A percentile compares a stretch with the other conserved stretches of the same genome.
phyloP scores from a whole-genome alignment of 345 rosid genomes.

The Erysimum cheiranthoides region DNA sequence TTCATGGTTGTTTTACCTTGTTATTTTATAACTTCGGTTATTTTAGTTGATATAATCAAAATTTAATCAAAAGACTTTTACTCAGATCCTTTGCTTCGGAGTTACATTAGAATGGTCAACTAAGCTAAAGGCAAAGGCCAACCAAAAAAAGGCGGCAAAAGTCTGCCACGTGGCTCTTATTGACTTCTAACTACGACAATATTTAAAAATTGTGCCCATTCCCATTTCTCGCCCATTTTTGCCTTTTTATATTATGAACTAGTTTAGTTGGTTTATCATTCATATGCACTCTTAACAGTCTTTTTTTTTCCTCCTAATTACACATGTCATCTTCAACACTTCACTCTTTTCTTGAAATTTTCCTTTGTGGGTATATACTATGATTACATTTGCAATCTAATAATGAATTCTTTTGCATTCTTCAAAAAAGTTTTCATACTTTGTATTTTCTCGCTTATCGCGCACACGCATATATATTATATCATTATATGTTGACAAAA shows the following conservation, averaged over 20 bases:
- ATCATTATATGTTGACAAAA: slow-evolving; percentile 29
- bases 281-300: slow-evolving; percentile 4
- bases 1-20: slow-evolving; percentile 9
- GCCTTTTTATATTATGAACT: slow-evolving; percentile 18
- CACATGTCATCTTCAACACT: slow-evolving; percentile 35
- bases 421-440: neutral
- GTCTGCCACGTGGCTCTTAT: slow-evolving; percentile 10
- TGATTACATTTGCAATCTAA: neutral
- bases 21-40: too few species aligned
- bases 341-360: slow-evolving; percentile 1
- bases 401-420: neutral
- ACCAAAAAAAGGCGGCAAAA: slow-evolving; percentile 31
- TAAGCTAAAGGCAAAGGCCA: neutral
- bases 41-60: too few species aligned
- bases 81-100: slow-evolving; percentile 21
- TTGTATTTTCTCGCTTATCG: neutral
- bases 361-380: neutral
- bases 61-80: neutral
- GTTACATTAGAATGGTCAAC: slow-evolving; percentile 34
- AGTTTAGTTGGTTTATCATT: slow-evolving; percentile 22
- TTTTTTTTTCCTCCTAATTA: neutral
- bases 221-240: slow-evolving; percentile 13
- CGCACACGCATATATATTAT: neutral
- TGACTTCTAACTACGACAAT: neutral
- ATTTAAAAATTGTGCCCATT: neutral